These are phyloP conservation scores for Lactarius sanguifluus DNA, from an alignment of 768 basidiomycete species.

Conservation along the genomic window DNA sequence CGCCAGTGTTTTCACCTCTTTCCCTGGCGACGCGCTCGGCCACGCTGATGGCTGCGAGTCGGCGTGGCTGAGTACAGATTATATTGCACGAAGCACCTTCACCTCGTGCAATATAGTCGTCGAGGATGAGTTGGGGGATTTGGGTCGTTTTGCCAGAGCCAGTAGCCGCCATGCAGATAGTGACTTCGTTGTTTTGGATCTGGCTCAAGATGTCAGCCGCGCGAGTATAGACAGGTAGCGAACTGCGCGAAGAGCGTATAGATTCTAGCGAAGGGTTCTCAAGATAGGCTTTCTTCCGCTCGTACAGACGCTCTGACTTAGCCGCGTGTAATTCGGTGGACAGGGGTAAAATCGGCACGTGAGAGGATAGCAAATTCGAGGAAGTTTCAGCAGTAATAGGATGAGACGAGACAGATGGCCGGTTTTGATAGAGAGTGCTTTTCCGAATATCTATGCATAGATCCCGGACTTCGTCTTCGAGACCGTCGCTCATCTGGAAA, in stretches of 20 bases:
- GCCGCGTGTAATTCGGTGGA: conserved; percentile 36
- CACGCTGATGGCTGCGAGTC: conserved; percentile 88
- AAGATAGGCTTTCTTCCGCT: conserved; percentile 59
- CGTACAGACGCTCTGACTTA: conserved; percentile 60
- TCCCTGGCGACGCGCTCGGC: conserved; percentile 91
- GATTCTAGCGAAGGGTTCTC: conserved; percentile 55
- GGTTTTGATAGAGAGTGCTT: conserved; percentile 64
- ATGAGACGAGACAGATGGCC: conserved; percentile 41
- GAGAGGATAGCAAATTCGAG: conserved; percentile 28
- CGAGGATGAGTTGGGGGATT: conserved; percentile 88
- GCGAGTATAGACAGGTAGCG: conserved; percentile 75
- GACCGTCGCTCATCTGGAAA: conserved; percentile 59
- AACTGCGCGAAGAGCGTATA: conserved; percentile 65
- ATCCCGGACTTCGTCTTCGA: conserved; percentile 71
- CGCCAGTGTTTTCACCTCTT: conserved; percentile 69
- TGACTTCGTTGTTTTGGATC: conserved; percentile 77
- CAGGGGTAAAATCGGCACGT: conserved; percentile 32
- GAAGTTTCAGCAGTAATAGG: conserved; percentile 13
- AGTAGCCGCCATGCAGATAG: conserved; percentile 85
- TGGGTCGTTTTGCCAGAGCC: conserved; percentile 96
- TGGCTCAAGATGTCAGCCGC: conserved; percentile 65
- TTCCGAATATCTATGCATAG: conserved; percentile 64
- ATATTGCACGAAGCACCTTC: conserved; percentile 85
- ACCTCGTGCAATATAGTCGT: conserved; percentile 74
- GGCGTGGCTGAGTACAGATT: conserved; percentile 89